These are phyloP conservation scores for Aurifilum marmelostoma DNA, from an alignment of 2,329 filamentous ascomycete species.

Conservation along the genomic window DNA sequence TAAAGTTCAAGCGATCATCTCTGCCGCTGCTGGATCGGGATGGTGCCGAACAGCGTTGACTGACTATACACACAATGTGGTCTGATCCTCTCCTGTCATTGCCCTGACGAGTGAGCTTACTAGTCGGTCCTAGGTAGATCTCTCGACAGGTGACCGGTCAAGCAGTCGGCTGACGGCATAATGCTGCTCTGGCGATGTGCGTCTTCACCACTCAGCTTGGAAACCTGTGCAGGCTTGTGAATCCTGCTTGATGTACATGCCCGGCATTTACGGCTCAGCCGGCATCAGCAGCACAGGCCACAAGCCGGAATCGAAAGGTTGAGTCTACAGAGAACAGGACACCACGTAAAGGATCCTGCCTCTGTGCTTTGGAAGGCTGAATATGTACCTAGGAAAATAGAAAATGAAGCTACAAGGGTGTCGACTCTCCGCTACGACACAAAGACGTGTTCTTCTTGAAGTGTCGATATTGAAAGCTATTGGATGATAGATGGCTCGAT, in stretches of 20 bases:
- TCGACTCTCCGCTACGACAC: not conserved
- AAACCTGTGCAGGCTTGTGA: not conserved
- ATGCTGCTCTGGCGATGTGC: not conserved
- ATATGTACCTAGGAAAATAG: not conserved
- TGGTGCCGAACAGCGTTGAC: conserved; percentile 9
- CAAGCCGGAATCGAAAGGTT: not conserved
- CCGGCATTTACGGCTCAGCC: not conserved
- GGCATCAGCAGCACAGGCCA: not conserved
- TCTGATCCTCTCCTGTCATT: conserved; percentile 27
- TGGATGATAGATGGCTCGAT: not conserved
- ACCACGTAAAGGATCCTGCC: not conserved
- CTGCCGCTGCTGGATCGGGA: conserved; percentile 6
- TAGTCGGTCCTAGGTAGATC: not conserved
- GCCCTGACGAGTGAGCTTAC: conserved; percentile 4
- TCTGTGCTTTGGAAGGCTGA: not conserved
- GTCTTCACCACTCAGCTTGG: not conserved
- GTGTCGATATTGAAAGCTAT: not conserved
- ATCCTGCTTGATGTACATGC: not conserved
- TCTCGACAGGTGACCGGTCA: not conserved
- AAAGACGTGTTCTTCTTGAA: not conserved
- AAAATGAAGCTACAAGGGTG: not conserved
- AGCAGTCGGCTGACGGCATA: conserved; percentile 2
- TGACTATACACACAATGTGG: conserved; percentile 21
- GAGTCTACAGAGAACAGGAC: not conserved
- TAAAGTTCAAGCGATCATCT: conserved; percentile 14